Base-by-base conservation (phyloP, 345 rosid genomes). In the Fremontodendron californicum region DNA sequence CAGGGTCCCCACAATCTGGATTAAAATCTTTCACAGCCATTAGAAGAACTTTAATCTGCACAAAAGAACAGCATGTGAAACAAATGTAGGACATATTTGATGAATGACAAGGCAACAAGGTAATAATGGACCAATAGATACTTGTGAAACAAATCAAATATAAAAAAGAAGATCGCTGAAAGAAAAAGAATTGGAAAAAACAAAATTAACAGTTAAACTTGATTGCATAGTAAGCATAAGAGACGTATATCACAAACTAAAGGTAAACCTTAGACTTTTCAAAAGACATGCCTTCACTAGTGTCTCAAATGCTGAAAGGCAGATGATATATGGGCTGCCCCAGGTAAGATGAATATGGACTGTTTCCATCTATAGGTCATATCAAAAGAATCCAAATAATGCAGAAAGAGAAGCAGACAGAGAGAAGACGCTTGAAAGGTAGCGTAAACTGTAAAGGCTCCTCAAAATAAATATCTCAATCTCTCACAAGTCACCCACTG, bases 1-100 rank as follows among this genome's bases (percentile, higher is more conserved):
- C 93, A 76, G 99, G 75, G 83, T 96, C 98, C 68, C 98, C 97
- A 80, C 85, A 87, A 69, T 84, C 89, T 52, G 97, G 92, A 86
- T 91, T 85, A 82, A 94, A 96, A 89, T 89, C 95, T 85, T 96
- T 96, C 80, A 96, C 91, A 73, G 99, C 97, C 93, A 85, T 89
- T 84, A 96, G 79, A 79, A 96, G 97, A 81, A 91, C 91, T 88
- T 84, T 94, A 72, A 96, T 89, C 99, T 96, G 97, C 96, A 87
- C 40, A 33, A 58, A 58, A 25, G 65, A 80, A 81, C 61, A 83
- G 52, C 33, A 69, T 72, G 74, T 64, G 23, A n/a, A 43, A 67
- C 33, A 67, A 9, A 71, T 49, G 43, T 10, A 49, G 37, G 23
- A 16, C 16, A 49, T 31, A 29, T 71, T 71, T 33, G 37, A 70